phyloP scores from a whole-genome alignment of 805 yeast genomes.

The Saccharomycopsis sp. region DNA sequence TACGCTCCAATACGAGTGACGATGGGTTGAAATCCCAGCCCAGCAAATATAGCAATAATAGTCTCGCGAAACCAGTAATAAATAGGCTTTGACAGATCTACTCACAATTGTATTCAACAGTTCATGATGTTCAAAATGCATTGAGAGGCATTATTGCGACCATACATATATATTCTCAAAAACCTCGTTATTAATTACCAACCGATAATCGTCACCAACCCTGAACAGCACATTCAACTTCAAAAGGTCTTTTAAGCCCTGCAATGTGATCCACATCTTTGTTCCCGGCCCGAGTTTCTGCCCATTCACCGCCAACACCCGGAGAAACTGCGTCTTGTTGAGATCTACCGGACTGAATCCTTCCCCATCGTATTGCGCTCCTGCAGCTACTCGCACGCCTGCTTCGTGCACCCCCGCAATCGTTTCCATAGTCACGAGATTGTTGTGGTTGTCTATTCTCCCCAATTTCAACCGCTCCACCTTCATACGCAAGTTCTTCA shows the following conservation, averaged over 20 bases:
- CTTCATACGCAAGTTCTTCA: conserved; percentile 38
- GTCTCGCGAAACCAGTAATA: no score
- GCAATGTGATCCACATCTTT: conserved; percentile 4
- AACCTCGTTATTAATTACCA: neutral
- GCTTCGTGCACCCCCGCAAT: neutral
- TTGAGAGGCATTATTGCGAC: neutral
- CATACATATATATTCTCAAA: neutral
- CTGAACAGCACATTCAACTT: neutral
- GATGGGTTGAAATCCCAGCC: no score
- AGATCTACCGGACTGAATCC: neutral
- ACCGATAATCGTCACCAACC: neutral
- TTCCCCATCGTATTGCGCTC: neutral
- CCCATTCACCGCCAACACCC: conserved; percentile 9
- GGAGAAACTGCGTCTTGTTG: conserved; percentile 12
- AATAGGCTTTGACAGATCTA: no score
- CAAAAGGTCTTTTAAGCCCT: neutral
- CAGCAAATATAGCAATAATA: no score
- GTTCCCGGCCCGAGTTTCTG: neutral
- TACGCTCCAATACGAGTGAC: no score
- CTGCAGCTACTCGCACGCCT: neutral
- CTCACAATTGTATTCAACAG: neutral
- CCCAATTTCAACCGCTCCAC: conserved; percentile 41
- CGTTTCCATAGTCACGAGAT: conserved; percentile 26
- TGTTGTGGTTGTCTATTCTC: conserved; percentile 35
- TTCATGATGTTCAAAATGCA: no score